These are phyloP conservation scores for Raddia distichophylla DNA, from an alignment of 176 grass and related monocot genomes.

Conservation along the genomic window DNA sequence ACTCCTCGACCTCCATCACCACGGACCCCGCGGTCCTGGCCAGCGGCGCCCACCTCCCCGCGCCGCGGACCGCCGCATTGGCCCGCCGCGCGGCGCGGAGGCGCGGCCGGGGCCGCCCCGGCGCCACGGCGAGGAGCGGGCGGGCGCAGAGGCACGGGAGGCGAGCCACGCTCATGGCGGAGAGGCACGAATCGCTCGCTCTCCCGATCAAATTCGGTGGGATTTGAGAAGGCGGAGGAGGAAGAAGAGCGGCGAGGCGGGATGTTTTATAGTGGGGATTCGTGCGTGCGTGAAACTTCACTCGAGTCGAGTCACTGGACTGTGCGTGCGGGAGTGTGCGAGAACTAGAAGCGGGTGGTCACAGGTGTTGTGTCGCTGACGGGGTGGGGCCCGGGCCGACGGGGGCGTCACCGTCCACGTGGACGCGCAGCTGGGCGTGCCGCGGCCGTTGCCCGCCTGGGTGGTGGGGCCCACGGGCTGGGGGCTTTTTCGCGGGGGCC, in stretches of 20 bases:
- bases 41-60: not conserved
- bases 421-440: not conserved
- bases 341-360: too few relatives aligned
- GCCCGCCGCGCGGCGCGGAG: not conserved
- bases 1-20: slow-evolving; percentile 18
- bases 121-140: slow-evolving; percentile 37
- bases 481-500: slow-evolving; percentile 1
- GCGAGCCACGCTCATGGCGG: slow-evolving; percentile 7
- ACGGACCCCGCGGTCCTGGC: not conserved
- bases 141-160: slow-evolving; percentile 44
- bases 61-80: not conserved
- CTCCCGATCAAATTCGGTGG: slow-evolving; percentile 27
- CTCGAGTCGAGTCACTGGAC: slow-evolving; percentile 8
- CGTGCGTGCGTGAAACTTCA: not conserved
- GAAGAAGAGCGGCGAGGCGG: not conserved
- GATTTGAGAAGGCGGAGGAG: not conserved
- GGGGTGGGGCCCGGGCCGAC: not conserved
- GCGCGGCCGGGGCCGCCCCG: not conserved
- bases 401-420: slow-evolving; percentile 25
- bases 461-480: not conserved
- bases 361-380: not conserved
- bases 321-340: not conserved
- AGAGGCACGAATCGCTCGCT: not conserved
- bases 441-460: not conserved
- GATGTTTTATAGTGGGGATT: slow-evolving; percentile 25